Evolutionary conservation across 2,329 filamentous ascomycete genomes (phyloP).

Genomic region (Trichoderma sp.): DNA sequence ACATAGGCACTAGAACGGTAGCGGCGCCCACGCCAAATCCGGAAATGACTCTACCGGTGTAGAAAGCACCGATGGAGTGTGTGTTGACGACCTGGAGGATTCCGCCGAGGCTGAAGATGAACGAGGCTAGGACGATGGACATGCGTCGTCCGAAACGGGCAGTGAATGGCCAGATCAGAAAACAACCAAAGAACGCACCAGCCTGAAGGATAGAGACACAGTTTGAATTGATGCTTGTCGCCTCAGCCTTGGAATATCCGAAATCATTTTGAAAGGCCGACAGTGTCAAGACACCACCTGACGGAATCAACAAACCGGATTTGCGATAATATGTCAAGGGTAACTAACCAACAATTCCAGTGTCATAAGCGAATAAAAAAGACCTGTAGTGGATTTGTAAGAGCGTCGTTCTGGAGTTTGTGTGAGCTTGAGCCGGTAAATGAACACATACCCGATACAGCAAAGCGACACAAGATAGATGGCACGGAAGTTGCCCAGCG

Average conservation of each 20-base stretch:
- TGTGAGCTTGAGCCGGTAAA: background rate
- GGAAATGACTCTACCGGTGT: constrained; percentile 54
- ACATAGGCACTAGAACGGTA: constrained; percentile 52
- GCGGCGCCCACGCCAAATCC: constrained; percentile 57
- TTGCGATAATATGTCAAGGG: background rate
- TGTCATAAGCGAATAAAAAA: no score
- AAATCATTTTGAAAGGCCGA: constrained; percentile 11
- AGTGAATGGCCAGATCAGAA: constrained; percentile 50
- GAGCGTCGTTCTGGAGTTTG: no score
- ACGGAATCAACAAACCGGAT: background rate
- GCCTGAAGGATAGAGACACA: constrained; percentile 47
- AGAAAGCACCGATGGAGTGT: constrained; percentile 46
- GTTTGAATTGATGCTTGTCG: constrained; percentile 33
- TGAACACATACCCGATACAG: constrained; percentile 4
- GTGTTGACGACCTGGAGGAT: constrained; percentile 42
- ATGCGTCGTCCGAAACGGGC: constrained; percentile 53
- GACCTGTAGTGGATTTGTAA: no score
- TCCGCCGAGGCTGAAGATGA: constrained; percentile 47
- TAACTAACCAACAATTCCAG: no score
- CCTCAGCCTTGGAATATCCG: background rate
- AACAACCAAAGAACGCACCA: constrained; percentile 47
- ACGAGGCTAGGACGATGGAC: constrained; percentile 50
- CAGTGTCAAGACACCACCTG: constrained; percentile 8
- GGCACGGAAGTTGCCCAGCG: constrained; percentile 4
- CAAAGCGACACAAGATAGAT: constrained; percentile 11